Evolutionary conservation across 371 early-diverging fungal species (phyloP), one percentile per base, ranked within the genome.

Genomic region (Batrachochytrium dendrobatidis): DNA sequence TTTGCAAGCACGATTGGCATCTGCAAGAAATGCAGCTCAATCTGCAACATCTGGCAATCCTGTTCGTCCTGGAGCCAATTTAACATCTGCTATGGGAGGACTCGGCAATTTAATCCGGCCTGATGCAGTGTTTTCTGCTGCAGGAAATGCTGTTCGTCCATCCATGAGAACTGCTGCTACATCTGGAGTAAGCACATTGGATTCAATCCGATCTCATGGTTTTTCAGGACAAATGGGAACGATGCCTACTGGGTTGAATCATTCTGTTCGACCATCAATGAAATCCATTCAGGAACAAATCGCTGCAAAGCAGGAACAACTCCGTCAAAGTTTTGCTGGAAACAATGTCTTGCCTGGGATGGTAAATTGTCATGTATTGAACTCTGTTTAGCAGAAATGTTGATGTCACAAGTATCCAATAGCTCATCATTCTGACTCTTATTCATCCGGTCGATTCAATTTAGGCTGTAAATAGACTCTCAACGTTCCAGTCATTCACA

Each of bases 111-210:
- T 32, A 10, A 32, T 51, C 30, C 51, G 51, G 3, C 51, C 49
- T 39, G 39, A 20, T 20, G 39, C 39, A 18, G 6, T 32, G 3
- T 12, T 51, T 28, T 24, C 51, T 10, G 51, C 25, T 18, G 32
- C 51, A 7, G 51, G 8, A 28, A 51, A 51, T 22, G 30, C 51
- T 24, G 51, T 51, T 6, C 51, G 51, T 2, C 51, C 51, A 24
- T 7, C 25, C 5, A n/a, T 32, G 3, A 7, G 30, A 5, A 32
- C 25, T 17, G 12, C 30, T 51, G 4, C 28, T 51, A 32, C 49
- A 48, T 12, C 8, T 12, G 8, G 12, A 18, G 49, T 6, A 22
- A 48, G 29, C 24, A 8, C 49, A 8, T 12, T 48, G 12, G 25
- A 29, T 6, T 29, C 49, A 25, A 29, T 6, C 24, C 24, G 12